Evolutionary conservation across 2,329 filamentous ascomycete genomes (phyloP).

Genomic region (Pseudocercospora ulei): DNA sequence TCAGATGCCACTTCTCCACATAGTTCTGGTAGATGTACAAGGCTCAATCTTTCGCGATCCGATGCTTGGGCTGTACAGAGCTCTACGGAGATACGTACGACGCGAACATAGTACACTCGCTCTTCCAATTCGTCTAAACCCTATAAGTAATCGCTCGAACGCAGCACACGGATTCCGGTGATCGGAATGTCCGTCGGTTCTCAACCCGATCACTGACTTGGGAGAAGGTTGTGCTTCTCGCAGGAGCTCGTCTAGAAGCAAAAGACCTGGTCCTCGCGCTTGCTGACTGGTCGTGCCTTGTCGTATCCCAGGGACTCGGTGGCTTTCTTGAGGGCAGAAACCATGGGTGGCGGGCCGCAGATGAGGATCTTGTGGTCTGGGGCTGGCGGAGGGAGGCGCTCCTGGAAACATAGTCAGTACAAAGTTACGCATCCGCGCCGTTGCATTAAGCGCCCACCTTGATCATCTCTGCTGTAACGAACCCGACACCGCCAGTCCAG

Average conservation of each 20-base stretch:
- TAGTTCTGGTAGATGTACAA: conserved; percentile 21
- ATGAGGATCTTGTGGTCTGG: conserved; percentile 85
- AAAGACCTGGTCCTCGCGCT: conserved; percentile 96
- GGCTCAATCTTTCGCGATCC: too few species aligned
- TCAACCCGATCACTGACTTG: background rate
- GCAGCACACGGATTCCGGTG: conserved; percentile 2
- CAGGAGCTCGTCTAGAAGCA: conserved; percentile 57
- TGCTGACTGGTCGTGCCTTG: conserved; percentile 90
- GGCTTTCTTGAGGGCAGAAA: conserved; percentile 93
- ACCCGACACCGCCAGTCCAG: conserved; percentile 88
- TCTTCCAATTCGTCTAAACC: conserved; percentile 4
- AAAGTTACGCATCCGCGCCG: conserved; percentile 12
- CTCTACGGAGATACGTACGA: conserved; percentile 1
- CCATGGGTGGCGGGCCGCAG: conserved; percentile 94
- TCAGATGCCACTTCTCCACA: conserved; percentile 15
- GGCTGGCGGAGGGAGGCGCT: conserved; percentile 71
- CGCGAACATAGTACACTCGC: background rate
- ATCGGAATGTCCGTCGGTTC: background rate
- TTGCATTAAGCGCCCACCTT: conserved; percentile 44
- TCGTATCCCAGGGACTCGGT: conserved; percentile 79
- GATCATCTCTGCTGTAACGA: conserved; percentile 93
- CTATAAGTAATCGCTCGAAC: conserved; percentile 8
- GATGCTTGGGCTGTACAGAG: background rate
- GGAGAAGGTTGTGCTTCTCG: background rate
- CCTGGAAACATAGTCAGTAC: conserved; percentile 40